Evolutionary conservation across 1,284 basidiomycete species (phyloP), one percentile per base, ranked within the genome.

Genomic region (Athelia psychrophila): DNA sequence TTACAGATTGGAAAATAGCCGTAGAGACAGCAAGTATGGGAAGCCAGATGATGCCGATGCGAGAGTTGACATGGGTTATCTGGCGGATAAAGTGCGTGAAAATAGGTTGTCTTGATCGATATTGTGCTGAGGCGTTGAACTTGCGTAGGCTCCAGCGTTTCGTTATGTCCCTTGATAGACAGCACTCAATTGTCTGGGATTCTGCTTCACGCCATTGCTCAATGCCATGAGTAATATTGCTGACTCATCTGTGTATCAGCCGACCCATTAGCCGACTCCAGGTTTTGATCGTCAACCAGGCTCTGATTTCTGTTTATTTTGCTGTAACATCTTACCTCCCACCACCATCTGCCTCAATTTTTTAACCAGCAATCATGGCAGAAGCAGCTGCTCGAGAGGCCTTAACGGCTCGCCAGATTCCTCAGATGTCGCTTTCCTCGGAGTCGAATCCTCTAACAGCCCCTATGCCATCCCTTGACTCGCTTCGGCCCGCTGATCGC

Each of bases 1-100:
- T 2, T 90, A 86, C 60, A 77, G 79, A 36, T 56, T 68, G 56
- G 86, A 88, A 24, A 90, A 90, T 56, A 71, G 72, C 12, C 70
- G 71, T 9, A 72, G 86, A 35, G 76, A 90, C 59, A 67, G 64
- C 44, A 56, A 71, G 19, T 80, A 83, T 55, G 87, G 88, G 4
- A 75, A 73, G 51, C 77, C 77, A 0, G 64, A 72, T n/a, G n/a
- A n/a, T 47, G 69, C 67, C 0, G 67, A 79, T 51, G 73, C 72
- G 2, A 75, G 70, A 9, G 83, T 90, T 13, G 82, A 90, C 57
- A 88, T 84, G 1, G 73, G 76, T 18, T 78, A 84, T 56, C 64
- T 87, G 13, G 87, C 86, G 3, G 86, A 90, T 60, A 75, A 81
- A 70, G 38, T 42, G 5, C 20, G 38, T 42, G 12, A 35, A 35